Base-by-base conservation (phyloP, 106 monocot genomes). In the Alisma plantagoaquatica region DNA sequence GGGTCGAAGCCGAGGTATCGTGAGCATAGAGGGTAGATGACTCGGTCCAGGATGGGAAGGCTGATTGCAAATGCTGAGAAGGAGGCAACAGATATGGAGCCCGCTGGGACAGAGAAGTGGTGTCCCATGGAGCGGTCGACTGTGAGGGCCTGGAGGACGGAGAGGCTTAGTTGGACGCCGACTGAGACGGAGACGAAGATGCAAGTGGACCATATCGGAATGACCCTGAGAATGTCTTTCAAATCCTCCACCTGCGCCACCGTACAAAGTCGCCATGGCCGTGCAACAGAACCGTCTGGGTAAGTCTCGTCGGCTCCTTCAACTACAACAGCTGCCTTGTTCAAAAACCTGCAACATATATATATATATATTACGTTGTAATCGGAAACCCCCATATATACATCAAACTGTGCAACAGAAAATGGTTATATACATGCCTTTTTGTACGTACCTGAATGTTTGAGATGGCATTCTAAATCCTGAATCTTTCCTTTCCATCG, bases 171-270 rank as follows among this genome's bases (percentile, higher is more conserved):
- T 51, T 78, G 78, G 31, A 58, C 54, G 61, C 69, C 75, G 24
- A 82, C 63, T 17, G 75, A 63, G 51, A 78, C 11, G 66, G 59
- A 31, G 62, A 82, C n/a, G 46, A 73, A 57, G 70, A 83, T 78
- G 59, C 57, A 51, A 27, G 88, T 52, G 59, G 49, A 28, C 82
- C 82, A 87, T 27, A 87, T 64, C 0, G 87, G 87, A 4, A 72
- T 11, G 29, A 87, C 41, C 2, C 75, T 68, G 25, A 82, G n/a
- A 3, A 87, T 23, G 23, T 51, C 9, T 69, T 87, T 82, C 43
- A 77, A 54, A 31, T 87, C 82, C 47, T 88, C 87, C 29, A 82
- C 82, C 56, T 87, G 71, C 41, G 54, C 49, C 1, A 87, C 78
- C 1, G 75, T 70, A 72, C 75, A 72, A 2, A 75, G 63, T 6